These are phyloP conservation scores for Myriosclerotinia scirpicola DNA, from an alignment of 2,329 filamentous ascomycete genomes.

Conservation along the genomic window DNA sequence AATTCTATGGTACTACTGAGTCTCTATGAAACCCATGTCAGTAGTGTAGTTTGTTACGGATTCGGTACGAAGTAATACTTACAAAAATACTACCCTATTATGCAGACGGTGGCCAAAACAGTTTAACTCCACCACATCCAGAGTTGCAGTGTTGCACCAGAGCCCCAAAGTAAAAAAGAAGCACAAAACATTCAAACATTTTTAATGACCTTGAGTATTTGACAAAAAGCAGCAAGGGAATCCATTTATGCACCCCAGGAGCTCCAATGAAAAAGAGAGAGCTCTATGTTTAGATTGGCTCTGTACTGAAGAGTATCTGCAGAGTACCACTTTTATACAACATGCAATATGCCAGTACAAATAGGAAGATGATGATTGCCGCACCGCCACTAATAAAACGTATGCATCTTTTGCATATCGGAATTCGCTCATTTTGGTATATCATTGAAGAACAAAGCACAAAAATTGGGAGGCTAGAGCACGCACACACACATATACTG, in stretches of 20 bases:
- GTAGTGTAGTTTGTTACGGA: neutral
- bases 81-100: conserved; percentile 11
- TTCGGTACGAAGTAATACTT: conserved; percentile 9
- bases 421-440: no score
- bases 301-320: neutral
- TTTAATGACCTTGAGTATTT: neutral
- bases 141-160: neutral
- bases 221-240: conserved; percentile 24
- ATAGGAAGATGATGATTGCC: neutral
- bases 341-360: neutral
- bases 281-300: conserved; percentile 24
- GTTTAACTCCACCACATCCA: neutral
- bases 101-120: conserved; percentile 17
- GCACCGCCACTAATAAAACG: neutral
- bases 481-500: no score
- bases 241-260: neutral
- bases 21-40: neutral
- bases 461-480: neutral
- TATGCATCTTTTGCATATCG: neutral
- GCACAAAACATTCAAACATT: no score
- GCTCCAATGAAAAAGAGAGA: neutral
- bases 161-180: neutral
- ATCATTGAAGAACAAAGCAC: no score
- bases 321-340: conserved; percentile 22
- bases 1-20: no score